Conservation (phyloP, 306 rosid species). For the Lagenaria siceraria region DNA sequence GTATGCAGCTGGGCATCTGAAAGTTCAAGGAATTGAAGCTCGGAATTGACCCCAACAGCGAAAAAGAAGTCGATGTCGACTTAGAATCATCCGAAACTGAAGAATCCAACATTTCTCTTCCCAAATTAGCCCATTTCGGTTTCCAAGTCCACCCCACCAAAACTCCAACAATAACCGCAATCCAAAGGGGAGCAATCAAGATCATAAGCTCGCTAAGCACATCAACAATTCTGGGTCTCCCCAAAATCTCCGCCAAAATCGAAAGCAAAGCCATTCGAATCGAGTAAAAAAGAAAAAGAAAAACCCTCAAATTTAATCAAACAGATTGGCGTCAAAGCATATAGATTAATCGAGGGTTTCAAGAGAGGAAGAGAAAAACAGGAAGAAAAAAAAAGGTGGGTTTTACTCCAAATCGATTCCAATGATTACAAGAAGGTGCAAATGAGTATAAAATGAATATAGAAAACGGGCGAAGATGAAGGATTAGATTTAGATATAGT, state of each 20-base stretch:
- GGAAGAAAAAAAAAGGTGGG: not conserved
- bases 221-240: conserved; percentile 24
- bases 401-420: conserved; percentile 1
- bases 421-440: not conserved
- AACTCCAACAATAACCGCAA: conserved; percentile 63
- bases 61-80: not conserved
- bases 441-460: not conserved
- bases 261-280: conserved; percentile 33
- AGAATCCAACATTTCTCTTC: conserved; percentile 23
- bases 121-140: conserved; percentile 68
- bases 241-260: conserved; percentile 33
- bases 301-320: conserved; percentile 30
- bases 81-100: conserved; percentile 11
- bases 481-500: conserved; percentile 28
- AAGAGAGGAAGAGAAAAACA: not conserved
- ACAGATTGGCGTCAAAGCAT: conserved; percentile 17
- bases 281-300: conserved; percentile 1
- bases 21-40: conserved; percentile 31
- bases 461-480: not conserved
- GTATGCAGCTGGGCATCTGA: conserved; percentile 26
- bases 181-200: conserved; percentile 60
- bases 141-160: conserved; percentile 87
- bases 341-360: conserved; percentile 27
- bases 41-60: conserved; percentile 9
- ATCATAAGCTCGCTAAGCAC: conserved; percentile 31